Evolutionary conservation across 2,329 filamentous ascomycete genomes (phyloP), one percentile per base, ranked within the genome.

Genomic region (Incumbomyces delicatus): DNA sequence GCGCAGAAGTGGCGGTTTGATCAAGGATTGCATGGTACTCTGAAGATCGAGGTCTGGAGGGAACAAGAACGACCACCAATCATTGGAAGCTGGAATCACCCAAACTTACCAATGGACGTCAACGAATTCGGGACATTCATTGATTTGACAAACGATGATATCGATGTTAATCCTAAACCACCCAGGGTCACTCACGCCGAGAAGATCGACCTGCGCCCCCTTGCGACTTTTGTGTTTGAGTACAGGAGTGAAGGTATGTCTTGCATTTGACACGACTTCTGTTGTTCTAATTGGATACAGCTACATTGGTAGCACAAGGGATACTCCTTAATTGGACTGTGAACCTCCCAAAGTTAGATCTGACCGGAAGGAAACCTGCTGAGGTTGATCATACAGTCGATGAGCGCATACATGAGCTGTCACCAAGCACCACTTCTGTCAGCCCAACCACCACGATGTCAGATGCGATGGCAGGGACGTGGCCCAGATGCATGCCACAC

Each of bases 161-260:
- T 18, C 10, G 20, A 14, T n/a, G 13, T 45, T 17, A 35, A 35
- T 17, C 10, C 34, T 10, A 38, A 37, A 31, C 7, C 7, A 20
- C 33, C 42, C 8, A 45, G 42, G 22, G 42, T 45, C 6, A 29
- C 20, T 8, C 33, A 45, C 16, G 33, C 42, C 11, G 38, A 18
- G 20, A 45, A 38, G 34, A 35, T 45, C n/a, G 42, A 45, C 29
- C 2, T 31, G 16, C 31, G 36, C 30, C 44, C 44, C 13, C 39
- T 46, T 22, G 44, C 44, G 13, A 46, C 44, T 16, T 46, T 46
- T 31, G 37, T 40, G 7, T 46, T 41, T 27, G 44, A 46, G 27
- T 46, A 46, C 27, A 34, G 44, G 14, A 46, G 27, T 27, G 17
- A 46, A 41, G 44, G 41, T 44, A 30, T 17, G 37, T 40, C 5